A percentile compares a stretch with the other conserved stretches of the same genome.
Conservation (phyloP, 768 basidiomycete genomes). For the Lactarius deliciosus region DNA sequence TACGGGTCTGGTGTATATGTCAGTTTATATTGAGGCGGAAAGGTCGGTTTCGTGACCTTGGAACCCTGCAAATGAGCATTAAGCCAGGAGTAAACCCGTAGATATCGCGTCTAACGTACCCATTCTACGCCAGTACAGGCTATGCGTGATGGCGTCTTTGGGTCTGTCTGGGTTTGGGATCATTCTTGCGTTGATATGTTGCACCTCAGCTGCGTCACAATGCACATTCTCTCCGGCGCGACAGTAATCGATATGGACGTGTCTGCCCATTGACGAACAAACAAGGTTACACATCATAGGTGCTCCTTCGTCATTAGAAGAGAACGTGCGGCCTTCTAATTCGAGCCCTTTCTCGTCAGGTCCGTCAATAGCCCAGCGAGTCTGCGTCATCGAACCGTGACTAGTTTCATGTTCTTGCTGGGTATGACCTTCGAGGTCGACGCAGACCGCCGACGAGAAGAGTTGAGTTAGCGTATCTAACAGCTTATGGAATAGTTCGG, state of each 20-base stretch:
- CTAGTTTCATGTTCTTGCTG: slow-evolving; percentile 62
- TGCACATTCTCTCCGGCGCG: slow-evolving; percentile 39
- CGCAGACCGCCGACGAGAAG: background rate
- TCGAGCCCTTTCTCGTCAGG: slow-evolving; percentile 50
- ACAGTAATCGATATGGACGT: slow-evolving; percentile 58
- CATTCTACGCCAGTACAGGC: slow-evolving; percentile 54
- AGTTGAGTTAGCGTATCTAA: background rate
- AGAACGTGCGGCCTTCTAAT: slow-evolving; percentile 55
- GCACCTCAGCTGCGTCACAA: slow-evolving; percentile 46
- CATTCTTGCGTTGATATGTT: slow-evolving; percentile 47
- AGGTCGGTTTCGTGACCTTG: slow-evolving; percentile 39
- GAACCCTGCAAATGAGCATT: slow-evolving; percentile 43
- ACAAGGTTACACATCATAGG: slow-evolving; percentile 63
- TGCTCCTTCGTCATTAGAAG: slow-evolving; percentile 53
- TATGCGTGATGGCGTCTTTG: slow-evolving; percentile 58
- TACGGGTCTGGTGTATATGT: slow-evolving; percentile 50
- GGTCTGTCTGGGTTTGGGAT: slow-evolving; percentile 46
- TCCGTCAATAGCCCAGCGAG: slow-evolving; percentile 57
- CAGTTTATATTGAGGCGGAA: background rate
- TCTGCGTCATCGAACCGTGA: slow-evolving; percentile 62
- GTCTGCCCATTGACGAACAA: slow-evolving; percentile 57
- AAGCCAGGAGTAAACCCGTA: slow-evolving; percentile 4
- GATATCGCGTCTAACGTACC: slow-evolving; percentile 39
- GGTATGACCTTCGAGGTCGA: slow-evolving; percentile 45
- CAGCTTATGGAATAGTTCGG: background rate